These are phyloP conservation scores for Amauroascus verrucosus DNA, from an alignment of 2,329 filamentous ascomycete species.

Conservation along the genomic window DNA sequence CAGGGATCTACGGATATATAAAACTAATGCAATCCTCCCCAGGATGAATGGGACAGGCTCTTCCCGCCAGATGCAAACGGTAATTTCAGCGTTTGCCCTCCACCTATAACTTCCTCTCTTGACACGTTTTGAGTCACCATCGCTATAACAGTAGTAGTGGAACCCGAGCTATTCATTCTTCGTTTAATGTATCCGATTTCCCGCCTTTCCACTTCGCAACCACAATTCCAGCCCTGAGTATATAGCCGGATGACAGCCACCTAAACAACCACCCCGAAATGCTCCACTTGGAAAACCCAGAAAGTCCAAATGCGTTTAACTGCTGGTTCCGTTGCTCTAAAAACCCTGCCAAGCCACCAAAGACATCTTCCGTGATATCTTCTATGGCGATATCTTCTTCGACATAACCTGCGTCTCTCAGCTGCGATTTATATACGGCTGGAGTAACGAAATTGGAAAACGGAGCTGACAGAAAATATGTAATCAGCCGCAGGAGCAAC, in stretches of 20 bases:
- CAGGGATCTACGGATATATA: not conserved
- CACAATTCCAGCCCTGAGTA: conserved; percentile 16
- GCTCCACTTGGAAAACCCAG: conserved; percentile 17
- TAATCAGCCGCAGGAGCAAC: conserved; percentile 35
- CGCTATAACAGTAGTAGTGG: not conserved
- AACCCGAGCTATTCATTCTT: not conserved
- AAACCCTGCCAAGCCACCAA: conserved; percentile 40
- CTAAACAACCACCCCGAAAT: conserved; percentile 16
- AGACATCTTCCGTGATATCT: conserved; percentile 47
- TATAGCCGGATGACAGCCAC: conserved; percentile 13
- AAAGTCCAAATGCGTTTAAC: conserved; percentile 28
- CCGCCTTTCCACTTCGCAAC: conserved; percentile 11
- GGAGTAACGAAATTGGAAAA: conserved; percentile 41
- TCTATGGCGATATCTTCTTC: conserved; percentile 33
- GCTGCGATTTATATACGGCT: conserved; percentile 36
- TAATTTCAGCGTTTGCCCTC: conserved; percentile 35
- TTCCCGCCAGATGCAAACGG: conserved; percentile 39
- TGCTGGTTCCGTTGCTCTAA: conserved; percentile 32
- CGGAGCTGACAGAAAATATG: conserved; percentile 42
- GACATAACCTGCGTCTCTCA: conserved; percentile 43
- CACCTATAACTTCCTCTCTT: not conserved
- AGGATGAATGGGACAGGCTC: conserved; percentile 30
- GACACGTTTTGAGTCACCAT: not conserved
- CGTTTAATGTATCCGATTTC: not conserved
- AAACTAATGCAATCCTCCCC: conserved; percentile 1